Percentiles rank a stretch among this genome's conserved stretches.
Evolutionary conservation across 2,329 filamentous ascomycete species (phyloP).

Genomic region (Xylaria polymorpha): DNA sequence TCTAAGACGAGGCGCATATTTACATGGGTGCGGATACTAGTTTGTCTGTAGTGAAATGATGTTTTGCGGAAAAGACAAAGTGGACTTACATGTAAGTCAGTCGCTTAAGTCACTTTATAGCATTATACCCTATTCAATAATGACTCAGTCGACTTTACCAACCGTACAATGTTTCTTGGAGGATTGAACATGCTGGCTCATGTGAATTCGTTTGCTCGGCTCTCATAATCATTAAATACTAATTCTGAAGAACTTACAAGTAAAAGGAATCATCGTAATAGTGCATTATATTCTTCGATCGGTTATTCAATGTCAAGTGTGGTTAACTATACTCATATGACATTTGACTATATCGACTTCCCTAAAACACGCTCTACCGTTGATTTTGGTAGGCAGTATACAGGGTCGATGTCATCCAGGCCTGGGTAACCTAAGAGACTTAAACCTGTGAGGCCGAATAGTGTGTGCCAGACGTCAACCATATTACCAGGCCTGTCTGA

Average conservation of each 20-base stretch:
- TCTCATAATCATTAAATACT: background rate
- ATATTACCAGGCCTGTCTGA: conserved; percentile 92
- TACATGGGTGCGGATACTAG: background rate
- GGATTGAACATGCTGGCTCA: background rate
- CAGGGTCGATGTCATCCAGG: conserved; percentile 83
- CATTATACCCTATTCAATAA: background rate
- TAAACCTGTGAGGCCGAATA: conserved; percentile 88
- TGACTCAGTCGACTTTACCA: background rate
- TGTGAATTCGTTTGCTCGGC: background rate
- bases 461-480: conserved; percentile 97
- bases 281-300: conserved; percentile 52
- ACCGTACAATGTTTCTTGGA: background rate
- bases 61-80: background rate
- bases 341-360: conserved; percentile 48
- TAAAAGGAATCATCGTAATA: background rate
- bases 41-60: background rate
- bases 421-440: conserved; percentile 84
- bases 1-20: background rate
- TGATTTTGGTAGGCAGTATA: conserved; percentile 84
- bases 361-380: conserved; percentile 70
- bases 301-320: conserved; percentile 79
- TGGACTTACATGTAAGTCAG: background rate
- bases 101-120: background rate
- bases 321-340: background rate
- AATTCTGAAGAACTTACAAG: too few species aligned